These are phyloP conservation scores for Scenedesmus sp. DNA, from an alignment of 163 green algal species.

Conservation along the genomic window DNA sequence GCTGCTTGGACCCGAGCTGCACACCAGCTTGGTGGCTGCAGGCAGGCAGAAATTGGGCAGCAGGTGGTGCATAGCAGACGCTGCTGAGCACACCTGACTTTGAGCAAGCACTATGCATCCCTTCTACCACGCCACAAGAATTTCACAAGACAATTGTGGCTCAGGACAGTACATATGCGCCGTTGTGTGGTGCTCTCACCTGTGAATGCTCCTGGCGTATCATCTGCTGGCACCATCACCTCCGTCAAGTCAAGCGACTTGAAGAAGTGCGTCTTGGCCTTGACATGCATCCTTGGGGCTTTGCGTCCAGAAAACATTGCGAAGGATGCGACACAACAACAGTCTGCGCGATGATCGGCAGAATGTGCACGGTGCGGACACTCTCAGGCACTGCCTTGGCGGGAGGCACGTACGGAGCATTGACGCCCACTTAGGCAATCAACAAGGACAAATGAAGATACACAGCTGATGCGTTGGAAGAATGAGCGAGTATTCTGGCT, in stretches of 20 bases:
- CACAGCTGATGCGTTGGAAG: background rate
- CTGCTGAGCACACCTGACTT: background rate
- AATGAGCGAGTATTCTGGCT: background rate
- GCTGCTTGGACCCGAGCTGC: background rate
- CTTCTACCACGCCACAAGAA: no score
- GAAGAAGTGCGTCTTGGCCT: slow-evolving; percentile 39
- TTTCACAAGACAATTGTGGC: no score
- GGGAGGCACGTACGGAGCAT: background rate
- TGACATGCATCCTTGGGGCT: background rate
- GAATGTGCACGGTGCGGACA: background rate
- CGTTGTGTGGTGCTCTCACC: background rate
- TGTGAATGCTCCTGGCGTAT: slow-evolving; percentile 16
- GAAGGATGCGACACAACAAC: background rate
- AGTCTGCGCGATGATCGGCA: background rate
- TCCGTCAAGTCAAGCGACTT: slow-evolving; percentile 31
- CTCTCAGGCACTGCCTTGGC: background rate
- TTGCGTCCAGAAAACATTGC: background rate
- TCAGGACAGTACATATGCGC: no score
- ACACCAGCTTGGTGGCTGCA: background rate
- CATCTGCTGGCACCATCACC: background rate
- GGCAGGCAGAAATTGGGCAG: background rate
- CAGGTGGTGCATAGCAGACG: background rate
- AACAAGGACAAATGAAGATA: background rate
- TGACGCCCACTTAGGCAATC: background rate
- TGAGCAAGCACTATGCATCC: no score